Conservation (phyloP, 23 red algal species). For the Chondrus crispus region DNA sequence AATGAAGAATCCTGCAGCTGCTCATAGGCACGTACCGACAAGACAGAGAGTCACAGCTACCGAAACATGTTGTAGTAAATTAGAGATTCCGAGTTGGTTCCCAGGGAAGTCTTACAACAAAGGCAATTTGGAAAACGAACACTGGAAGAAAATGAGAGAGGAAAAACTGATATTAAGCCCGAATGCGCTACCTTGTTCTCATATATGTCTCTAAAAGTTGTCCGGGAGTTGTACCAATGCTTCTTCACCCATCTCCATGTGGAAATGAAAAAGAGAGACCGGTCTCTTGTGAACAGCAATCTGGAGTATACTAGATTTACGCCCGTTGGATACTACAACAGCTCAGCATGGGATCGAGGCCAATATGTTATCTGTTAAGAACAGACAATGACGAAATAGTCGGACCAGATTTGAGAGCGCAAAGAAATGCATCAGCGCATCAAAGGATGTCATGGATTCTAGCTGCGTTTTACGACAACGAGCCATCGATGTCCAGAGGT, state of each 20-base stretch:
- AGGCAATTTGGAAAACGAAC: neutral
- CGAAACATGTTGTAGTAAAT: neutral
- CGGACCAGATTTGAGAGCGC: slow-evolving; percentile 12
- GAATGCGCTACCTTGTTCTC: neutral
- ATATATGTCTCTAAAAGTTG: neutral
- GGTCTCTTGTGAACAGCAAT: slow-evolving; percentile 3
- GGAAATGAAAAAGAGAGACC: neutral
- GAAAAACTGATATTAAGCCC: neutral
- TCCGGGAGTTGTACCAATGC: slow-evolving; percentile 20
- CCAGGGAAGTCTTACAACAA: neutral
- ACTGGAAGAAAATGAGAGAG: neutral
- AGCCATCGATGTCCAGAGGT: slow-evolving; percentile 9
- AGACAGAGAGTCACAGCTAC: too few species aligned
- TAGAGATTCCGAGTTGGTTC: neutral
- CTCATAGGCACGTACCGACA: too few species aligned
- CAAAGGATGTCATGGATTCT: slow-evolving; percentile 26
- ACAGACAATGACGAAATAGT: too few species aligned
- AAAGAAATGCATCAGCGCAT: slow-evolving; percentile 33
- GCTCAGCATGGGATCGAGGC: neutral
- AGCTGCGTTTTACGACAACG: slow-evolving; percentile 32
- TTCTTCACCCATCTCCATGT: slow-evolving; percentile 20
- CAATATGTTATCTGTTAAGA: slow-evolving; percentile 2
- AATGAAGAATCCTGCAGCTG: neutral
- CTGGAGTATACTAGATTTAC: slow-evolving; percentile 25
- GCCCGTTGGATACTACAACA: slow-evolving; percentile 14